Conservation (phyloP, 257 asterid species). For the Cinchona pubescens region DNA sequence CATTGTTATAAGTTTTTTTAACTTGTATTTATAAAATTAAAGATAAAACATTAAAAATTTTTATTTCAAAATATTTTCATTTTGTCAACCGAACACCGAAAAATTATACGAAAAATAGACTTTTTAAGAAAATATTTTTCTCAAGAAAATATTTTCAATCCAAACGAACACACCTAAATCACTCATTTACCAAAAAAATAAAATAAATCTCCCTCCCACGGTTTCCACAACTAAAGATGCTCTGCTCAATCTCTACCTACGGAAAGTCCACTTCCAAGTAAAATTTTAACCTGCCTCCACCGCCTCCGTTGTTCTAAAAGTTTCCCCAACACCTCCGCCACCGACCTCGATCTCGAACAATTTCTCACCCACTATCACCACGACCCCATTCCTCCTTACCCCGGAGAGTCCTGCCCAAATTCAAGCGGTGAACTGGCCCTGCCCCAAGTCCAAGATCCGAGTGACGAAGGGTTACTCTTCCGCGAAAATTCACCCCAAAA, state of each 20-base stretch:
- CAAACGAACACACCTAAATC: no score
- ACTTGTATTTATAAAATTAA: no score
- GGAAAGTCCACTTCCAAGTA: slow-evolving; percentile 55
- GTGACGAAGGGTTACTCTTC: slow-evolving; percentile 30
- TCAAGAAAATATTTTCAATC: no score
- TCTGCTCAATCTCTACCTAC: slow-evolving; percentile 28
- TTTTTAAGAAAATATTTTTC: no score
- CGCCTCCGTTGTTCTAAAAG: slow-evolving; percentile 81
- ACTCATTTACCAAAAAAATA: no score
- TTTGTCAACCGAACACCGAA: no score
- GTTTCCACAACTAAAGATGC: neutral
- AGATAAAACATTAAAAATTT: no score
- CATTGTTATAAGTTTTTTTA: no score
- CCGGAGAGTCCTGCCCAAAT: slow-evolving; percentile 5
- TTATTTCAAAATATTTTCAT: no score
- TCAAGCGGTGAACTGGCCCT: slow-evolving; percentile 17
- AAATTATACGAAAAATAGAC: no score
- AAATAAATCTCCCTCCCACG: no score
- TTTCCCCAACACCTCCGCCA: slow-evolving; percentile 35
- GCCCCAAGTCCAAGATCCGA: slow-evolving; percentile 6
- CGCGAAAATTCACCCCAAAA: slow-evolving; percentile 23
- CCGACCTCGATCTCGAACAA: slow-evolving; percentile 50
- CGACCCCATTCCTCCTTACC: slow-evolving; percentile 16
- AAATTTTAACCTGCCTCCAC: slow-evolving; percentile 87
- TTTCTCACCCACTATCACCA: slow-evolving; percentile 40